Percentiles rank a stretch among this genome's conserved stretches.
These are phyloP conservation scores for Fusarium sacchari DNA, from an alignment of 2,329 filamentous ascomycete species.

Conservation along the genomic window DNA sequence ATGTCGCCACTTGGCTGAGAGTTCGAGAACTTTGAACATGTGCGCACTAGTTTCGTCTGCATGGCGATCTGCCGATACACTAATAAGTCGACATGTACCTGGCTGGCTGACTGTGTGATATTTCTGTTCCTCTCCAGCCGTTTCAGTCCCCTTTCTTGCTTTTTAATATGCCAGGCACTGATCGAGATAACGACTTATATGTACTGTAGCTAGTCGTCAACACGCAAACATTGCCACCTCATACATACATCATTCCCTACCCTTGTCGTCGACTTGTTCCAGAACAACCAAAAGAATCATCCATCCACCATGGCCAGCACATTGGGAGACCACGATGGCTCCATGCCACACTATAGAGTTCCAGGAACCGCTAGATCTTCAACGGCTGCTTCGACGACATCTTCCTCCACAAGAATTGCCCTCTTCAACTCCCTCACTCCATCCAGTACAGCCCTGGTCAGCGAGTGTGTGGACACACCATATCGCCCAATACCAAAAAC, in stretches of 20 bases:
- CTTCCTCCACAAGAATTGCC: conserved; percentile 27
- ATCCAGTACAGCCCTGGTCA: conserved; percentile 31
- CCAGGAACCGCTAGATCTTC: conserved; percentile 26
- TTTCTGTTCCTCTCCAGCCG: conserved; percentile 12
- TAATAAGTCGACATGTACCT: conserved; percentile 4
- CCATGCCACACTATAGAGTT: conserved; percentile 9
- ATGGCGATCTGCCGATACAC: conserved; percentile 26
- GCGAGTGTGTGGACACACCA: conserved; percentile 23
- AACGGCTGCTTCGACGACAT: conserved; percentile 26
- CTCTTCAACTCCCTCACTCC: conserved; percentile 31
- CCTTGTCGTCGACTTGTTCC: not conserved
- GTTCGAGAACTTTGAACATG: conserved; percentile 17
- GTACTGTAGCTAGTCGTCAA: not conserved
- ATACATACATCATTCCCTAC: not conserved
- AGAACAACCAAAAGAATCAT: not conserved
- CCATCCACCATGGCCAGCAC: conserved; percentile 13
- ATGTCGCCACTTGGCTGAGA: conserved; percentile 23
- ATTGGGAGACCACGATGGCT: conserved; percentile 10
- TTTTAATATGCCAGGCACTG: not conserved
- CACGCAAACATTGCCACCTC: not conserved
- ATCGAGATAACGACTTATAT: conserved; percentile 1
- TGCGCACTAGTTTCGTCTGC: conserved; percentile 18
- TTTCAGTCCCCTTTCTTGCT: not conserved
- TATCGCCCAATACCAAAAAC: conserved; percentile 22
- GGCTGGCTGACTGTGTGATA: conserved; percentile 3